Conservation (phyloP, 2,329 filamentous ascomycete genomes). For the Orbilia oligospora region DNA sequence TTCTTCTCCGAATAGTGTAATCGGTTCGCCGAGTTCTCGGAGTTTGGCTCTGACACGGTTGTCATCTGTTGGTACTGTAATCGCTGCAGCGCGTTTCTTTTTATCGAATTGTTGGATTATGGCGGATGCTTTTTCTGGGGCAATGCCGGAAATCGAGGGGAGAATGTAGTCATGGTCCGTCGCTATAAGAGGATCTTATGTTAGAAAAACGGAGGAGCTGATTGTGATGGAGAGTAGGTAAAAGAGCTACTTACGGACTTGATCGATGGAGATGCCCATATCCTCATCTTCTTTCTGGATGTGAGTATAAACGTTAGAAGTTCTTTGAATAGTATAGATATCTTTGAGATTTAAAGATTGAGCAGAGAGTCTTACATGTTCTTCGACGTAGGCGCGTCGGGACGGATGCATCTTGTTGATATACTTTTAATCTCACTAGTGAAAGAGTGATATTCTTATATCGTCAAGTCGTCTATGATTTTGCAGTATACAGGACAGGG, state of each 20-base stretch:
- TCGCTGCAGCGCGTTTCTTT: constrained; percentile 87
- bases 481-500: background rate
- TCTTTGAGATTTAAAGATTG: constrained; percentile 1
- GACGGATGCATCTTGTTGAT: constrained; percentile 51
- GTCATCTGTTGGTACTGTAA: constrained; percentile 95
- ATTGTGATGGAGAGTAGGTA: constrained; percentile 63
- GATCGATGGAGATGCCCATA: constrained; percentile 75
- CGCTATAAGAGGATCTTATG: constrained; percentile 68
- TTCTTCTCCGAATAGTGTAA: constrained; percentile 94
- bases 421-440: background rate
- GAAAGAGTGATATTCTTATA: background rate
- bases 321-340: constrained; percentile 17
- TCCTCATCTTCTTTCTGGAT: constrained; percentile 70
- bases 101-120: constrained; percentile 90
- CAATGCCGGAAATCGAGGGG: constrained; percentile 76
- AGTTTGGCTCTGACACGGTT: constrained; percentile 83
- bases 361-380: constrained; percentile 42
- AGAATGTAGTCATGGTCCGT: constrained; percentile 89
- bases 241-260: constrained; percentile 74
- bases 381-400: constrained; percentile 61
- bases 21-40: constrained; percentile 89
- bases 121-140: constrained; percentile 85
- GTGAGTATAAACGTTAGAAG: constrained; percentile 63
- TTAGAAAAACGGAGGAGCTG: constrained; percentile 63
- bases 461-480: background rate